Percentiles rank a stretch among this genome's conserved stretches.
These are phyloP conservation scores for Myxozyma mucilagina DNA, from an alignment of 805 yeast genomes.

Conservation along the genomic window DNA sequence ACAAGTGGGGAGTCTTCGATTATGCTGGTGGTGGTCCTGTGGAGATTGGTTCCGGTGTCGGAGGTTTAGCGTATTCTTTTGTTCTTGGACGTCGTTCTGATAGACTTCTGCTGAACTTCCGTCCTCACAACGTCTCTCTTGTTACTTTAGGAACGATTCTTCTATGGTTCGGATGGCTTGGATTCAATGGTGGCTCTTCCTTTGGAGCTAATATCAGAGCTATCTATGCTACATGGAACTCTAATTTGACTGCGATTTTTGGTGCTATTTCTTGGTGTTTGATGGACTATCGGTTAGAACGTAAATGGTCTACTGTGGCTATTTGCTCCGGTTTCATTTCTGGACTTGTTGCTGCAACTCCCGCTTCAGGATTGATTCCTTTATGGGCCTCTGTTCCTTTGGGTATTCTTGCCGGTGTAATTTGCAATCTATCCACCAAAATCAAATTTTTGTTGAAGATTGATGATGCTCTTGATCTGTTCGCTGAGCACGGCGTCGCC, in stretches of 20 bases:
- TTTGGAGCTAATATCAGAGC: slow-evolving; percentile 79
- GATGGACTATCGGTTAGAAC: slow-evolving; percentile 82
- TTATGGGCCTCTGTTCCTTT: slow-evolving; percentile 86
- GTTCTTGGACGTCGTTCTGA: slow-evolving; percentile 67
- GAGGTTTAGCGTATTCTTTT: slow-evolving; percentile 83
- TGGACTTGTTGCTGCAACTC: slow-evolving; percentile 96
- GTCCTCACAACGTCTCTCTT: slow-evolving; percentile 93
- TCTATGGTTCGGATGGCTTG: slow-evolving; percentile 95
- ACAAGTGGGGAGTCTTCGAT: slow-evolving; percentile 86
- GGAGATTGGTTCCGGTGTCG: slow-evolving; percentile 86
- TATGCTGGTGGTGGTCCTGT: slow-evolving; percentile 99
- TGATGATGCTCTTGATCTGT: slow-evolving; percentile 90
- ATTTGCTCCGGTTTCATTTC: slow-evolving; percentile 93
- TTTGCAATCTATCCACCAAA: slow-evolving; percentile 88
- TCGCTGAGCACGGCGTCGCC: slow-evolving; percentile 99
- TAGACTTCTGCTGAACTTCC: slow-evolving; percentile 57
- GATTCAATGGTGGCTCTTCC: slow-evolving; percentile 91
- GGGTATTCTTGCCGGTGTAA: slow-evolving; percentile 76
- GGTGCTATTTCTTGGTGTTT: slow-evolving; percentile 93
- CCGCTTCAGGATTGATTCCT: slow-evolving; percentile 88
- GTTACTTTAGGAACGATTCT: slow-evolving; percentile 84
- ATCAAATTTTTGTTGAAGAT: slow-evolving; percentile 76
- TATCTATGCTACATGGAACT: slow-evolving; percentile 86
- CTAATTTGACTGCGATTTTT: slow-evolving; percentile 83
- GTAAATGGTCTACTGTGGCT: slow-evolving; percentile 93